Conservation (phyloP, 2,329 filamentous ascomycete species). For the Mycosphaerella sp. region DNA sequence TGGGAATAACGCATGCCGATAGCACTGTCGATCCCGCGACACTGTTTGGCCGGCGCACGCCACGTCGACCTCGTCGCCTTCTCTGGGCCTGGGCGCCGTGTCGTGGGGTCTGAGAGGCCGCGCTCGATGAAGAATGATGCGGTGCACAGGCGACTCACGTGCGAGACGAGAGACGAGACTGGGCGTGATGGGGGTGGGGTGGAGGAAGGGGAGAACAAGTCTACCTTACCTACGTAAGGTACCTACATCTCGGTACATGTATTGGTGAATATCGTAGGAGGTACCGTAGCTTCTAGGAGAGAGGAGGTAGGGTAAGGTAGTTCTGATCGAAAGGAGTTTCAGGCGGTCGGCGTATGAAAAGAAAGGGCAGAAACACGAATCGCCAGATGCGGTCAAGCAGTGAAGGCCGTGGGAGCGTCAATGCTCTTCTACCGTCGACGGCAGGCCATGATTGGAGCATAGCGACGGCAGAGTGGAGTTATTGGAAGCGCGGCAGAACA, state of each 20-base stretch:
- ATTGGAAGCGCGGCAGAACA: not conserved
- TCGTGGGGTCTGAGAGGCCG: not conserved
- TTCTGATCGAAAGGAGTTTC: not conserved
- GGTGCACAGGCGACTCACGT: too few relatives aligned
- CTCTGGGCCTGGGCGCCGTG: not conserved
- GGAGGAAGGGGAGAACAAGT: too few relatives aligned
- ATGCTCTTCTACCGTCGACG: not conserved
- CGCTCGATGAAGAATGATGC: too few relatives aligned
- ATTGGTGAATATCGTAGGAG: too few relatives aligned
- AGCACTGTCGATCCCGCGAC: slow-evolving; percentile 4
- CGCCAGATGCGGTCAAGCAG: not conserved
- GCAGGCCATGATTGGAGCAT: not conserved
- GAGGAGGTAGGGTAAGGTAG: too few relatives aligned
- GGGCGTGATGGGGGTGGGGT: too few relatives aligned
- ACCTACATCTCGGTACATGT: too few relatives aligned
- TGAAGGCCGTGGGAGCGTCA: not conserved
- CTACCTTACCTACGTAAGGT: too few relatives aligned
- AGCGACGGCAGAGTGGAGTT: not conserved
- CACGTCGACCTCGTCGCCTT: not conserved
- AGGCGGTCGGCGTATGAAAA: not conserved
- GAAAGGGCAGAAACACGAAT: not conserved
- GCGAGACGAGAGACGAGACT: too few relatives aligned
- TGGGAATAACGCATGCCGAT: slow-evolving; percentile 5
- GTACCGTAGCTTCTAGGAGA: not conserved
- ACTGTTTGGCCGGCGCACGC: not conserved